phyloP scores from a whole-genome alignment of 331 rosid species.

The Phaseolus coccineus region DNA sequence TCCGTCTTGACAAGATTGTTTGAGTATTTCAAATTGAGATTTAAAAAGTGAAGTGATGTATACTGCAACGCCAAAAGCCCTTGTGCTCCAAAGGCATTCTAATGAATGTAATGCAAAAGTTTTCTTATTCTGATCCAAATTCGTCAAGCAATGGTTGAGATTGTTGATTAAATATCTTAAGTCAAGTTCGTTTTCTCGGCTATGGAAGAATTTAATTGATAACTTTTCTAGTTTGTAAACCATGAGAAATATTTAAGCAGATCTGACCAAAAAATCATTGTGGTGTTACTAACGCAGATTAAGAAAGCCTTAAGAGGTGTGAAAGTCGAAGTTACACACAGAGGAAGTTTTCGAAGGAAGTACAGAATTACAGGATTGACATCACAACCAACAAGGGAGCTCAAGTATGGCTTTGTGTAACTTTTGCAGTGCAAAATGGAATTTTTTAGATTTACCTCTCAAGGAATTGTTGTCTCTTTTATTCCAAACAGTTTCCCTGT shows the following conservation, averaged over 20 bases:
- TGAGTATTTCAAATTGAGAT: not conserved
- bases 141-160: not conserved
- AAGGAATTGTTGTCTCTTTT: conserved; percentile 15
- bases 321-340: conserved; percentile 61
- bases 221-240: not conserved
- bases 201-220: not conserved
- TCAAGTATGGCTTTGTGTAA: conserved; percentile 43
- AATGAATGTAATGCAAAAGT: not conserved
- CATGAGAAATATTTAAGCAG: conserved; percentile 13
- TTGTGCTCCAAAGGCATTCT: not conserved
- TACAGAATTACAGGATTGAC: conserved; percentile 58
- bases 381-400: conserved; percentile 62
- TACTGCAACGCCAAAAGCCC: not conserved
- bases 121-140: not conserved
- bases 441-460: not conserved
- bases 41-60: not conserved
- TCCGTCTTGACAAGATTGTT: not conserved
- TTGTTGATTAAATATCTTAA: conserved; percentile 11
- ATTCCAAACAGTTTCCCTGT: conserved; percentile 54
- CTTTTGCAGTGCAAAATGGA: conserved; percentile 19
- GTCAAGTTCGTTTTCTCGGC: not conserved
- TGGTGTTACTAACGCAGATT: conserved; percentile 47
- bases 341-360: conserved; percentile 59
- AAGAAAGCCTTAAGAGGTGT: conserved; percentile 62
- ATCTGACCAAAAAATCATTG: conserved; percentile 23